A percentile compares a stretch with the other conserved stretches of the same genome.
These are phyloP conservation scores for Acanthamoeba divionensis DNA, from an alignment of 208 protist species.

Conservation along the genomic window DNA sequence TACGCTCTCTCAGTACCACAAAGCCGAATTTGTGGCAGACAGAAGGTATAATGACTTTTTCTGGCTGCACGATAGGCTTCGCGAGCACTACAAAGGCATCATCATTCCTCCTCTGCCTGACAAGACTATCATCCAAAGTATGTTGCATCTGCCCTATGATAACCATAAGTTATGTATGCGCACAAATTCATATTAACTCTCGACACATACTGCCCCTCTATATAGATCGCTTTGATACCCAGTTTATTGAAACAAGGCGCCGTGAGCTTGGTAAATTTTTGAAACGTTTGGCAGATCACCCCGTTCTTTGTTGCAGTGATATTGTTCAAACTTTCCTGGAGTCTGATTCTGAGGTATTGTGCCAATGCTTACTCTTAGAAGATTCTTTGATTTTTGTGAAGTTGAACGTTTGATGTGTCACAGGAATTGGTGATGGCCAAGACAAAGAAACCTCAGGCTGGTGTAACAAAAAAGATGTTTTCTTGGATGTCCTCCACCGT, in stretches of 20 bases:
- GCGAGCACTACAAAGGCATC: slow-evolving; percentile 30
- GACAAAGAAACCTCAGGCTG: slow-evolving; percentile 15
- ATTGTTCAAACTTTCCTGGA: slow-evolving; percentile 35
- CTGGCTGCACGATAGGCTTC: slow-evolving; percentile 28
- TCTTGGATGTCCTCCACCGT: slow-evolving; percentile 18
- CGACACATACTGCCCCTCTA: not conserved
- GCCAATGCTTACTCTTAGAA: not conserved
- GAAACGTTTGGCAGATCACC: not conserved
- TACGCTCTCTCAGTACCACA: slow-evolving; percentile 10
- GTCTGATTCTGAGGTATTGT: not conserved
- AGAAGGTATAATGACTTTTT: slow-evolving; percentile 46
- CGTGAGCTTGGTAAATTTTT: slow-evolving; percentile 45
- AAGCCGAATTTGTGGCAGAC: slow-evolving; percentile 11
- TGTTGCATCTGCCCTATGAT: not conserved
- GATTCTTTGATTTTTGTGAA: not conserved
- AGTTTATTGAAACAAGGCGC: slow-evolving; percentile 2
- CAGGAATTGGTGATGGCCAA: slow-evolving; percentile 7
- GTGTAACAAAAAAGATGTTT: slow-evolving; percentile 38
- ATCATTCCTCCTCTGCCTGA: slow-evolving; percentile 51
- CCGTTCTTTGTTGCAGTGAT: not conserved
- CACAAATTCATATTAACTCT: too few species aligned
- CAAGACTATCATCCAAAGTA: slow-evolving; percentile 53
- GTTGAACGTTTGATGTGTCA: not conserved
- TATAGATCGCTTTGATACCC: slow-evolving; percentile 41
- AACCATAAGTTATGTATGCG: too few species aligned